A percentile compares a stretch with the other conserved stretches of the same genome.
Evolutionary conservation across 495 filamentous ascomycete species (phyloP).

Genomic region (Podospora appendiculata): DNA sequence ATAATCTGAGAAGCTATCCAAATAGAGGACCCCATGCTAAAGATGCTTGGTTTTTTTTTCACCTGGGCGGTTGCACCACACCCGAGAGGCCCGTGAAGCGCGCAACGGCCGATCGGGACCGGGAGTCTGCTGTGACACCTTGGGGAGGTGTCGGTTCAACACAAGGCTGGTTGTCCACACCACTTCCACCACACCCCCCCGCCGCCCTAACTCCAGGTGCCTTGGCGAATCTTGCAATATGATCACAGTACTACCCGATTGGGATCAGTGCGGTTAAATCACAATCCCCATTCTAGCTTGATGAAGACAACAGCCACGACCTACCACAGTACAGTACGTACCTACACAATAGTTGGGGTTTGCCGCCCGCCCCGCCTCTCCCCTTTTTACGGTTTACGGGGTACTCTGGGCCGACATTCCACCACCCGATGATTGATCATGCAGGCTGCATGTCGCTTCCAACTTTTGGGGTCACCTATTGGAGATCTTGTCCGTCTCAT

Average conservation of each 20-base stretch:
- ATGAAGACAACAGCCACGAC: not conserved
- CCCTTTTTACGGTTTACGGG: too few relatives aligned
- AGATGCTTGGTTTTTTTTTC: not conserved
- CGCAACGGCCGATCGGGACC: not conserved
- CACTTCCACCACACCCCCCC: not conserved
- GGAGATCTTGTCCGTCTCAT: not conserved
- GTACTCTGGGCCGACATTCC: constrained; percentile 7
- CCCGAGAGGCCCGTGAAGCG: constrained; percentile 2
- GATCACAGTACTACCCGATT: not conserved
- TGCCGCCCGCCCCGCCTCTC: not conserved
- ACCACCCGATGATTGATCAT: not conserved
- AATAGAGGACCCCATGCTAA: not conserved
- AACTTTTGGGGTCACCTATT: constrained; percentile 1
- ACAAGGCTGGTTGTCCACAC: not conserved
- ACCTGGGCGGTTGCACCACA: not conserved
- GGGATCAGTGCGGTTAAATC: not conserved
- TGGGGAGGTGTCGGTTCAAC: not conserved
- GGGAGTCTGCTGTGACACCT: not conserved
- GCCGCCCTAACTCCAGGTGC: not conserved
- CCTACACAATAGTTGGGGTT: constrained; percentile 13
- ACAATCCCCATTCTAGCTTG: not conserved
- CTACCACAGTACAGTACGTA: too few relatives aligned
- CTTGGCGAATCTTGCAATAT: not conserved
- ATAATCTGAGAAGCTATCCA: too few relatives aligned
- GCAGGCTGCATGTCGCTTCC: constrained; percentile 17